phyloP scores from a whole-genome alignment of 1,284 basidiomycete genomes.

The Trichosporon coremiiforme region DNA sequence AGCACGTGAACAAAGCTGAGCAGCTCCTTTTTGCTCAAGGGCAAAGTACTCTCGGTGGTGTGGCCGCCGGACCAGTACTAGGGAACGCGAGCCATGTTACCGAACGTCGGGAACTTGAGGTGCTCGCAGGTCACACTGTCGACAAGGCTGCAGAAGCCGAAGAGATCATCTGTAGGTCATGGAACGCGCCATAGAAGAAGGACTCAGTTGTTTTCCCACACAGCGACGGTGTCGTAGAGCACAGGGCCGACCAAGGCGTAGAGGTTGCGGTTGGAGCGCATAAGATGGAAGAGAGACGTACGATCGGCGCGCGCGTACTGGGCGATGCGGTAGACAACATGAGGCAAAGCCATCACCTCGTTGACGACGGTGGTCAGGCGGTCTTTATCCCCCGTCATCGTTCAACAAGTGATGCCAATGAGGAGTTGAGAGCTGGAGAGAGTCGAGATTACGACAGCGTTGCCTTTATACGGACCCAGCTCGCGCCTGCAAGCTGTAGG shows the following conservation, averaged over 20 bases:
- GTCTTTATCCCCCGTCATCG: background rate
- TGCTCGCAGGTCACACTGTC: background rate
- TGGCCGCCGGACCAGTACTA: background rate
- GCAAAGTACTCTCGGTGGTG: background rate
- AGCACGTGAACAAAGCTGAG: background rate
- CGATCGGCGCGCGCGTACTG: background rate
- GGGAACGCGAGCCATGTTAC: background rate
- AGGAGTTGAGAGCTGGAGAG: background rate
- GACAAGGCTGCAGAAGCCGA: background rate
- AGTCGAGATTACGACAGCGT: background rate
- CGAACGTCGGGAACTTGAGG: background rate
- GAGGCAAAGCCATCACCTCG: background rate
- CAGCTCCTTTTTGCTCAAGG: background rate
- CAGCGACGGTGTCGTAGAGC: constrained; percentile 26
- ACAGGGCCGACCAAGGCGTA: constrained; percentile 19
- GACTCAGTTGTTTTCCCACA: constrained; percentile 18
- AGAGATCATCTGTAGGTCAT: background rate
- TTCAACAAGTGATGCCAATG: no score
- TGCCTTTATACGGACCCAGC: no score
- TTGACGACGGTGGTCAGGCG: background rate
- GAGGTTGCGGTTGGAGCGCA: constrained; percentile 26
- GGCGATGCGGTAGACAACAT: background rate
- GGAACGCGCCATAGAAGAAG: background rate
- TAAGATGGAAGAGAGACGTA: constrained; percentile 22
- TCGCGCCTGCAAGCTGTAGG: no score